A percentile compares a stretch with the other conserved stretches of the same genome.
Conservation (phyloP, 805 yeast genomes). For the Wilhelminamyces savonicus region DNA sequence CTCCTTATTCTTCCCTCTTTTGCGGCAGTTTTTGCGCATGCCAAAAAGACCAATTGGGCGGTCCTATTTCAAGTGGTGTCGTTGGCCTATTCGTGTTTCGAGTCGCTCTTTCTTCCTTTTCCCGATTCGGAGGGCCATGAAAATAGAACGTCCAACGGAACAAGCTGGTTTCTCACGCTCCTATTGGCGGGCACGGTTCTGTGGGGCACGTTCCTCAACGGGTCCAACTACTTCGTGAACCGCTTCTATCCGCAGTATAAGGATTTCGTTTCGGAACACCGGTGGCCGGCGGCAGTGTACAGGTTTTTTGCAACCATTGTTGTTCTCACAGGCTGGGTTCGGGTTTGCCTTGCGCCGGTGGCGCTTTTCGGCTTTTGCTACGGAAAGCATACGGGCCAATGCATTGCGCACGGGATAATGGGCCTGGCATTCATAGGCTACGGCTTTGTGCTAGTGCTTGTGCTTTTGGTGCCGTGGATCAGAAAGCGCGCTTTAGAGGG, state of each 20-base stretch:
- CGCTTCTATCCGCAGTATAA: slow-evolving; percentile 23
- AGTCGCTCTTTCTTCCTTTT: slow-evolving; percentile 51
- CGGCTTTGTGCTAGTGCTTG: slow-evolving; percentile 63
- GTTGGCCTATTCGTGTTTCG: slow-evolving; percentile 44
- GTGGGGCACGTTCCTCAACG: slow-evolving; percentile 50
- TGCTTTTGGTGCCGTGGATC: slow-evolving; percentile 72
- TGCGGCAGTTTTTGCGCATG: slow-evolving; percentile 48
- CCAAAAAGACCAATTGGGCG: slow-evolving; percentile 35
- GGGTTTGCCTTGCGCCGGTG: slow-evolving; percentile 73
- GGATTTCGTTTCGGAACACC: background rate
- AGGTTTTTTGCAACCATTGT: slow-evolving; percentile 41
- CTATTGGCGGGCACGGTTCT: slow-evolving; percentile 43
- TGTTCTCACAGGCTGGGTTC: slow-evolving; percentile 67
- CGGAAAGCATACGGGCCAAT: slow-evolving; percentile 81
- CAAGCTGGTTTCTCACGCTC: slow-evolving; percentile 55
- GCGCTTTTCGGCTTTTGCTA: slow-evolving; percentile 86
- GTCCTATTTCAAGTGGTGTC: slow-evolving; percentile 8
- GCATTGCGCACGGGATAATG: slow-evolving; percentile 96
- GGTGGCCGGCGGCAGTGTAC: slow-evolving; percentile 14
- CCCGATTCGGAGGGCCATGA: slow-evolving; percentile 63
- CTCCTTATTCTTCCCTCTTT: slow-evolving; percentile 53
- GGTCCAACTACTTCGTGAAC: slow-evolving; percentile 39
- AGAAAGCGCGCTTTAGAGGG: slow-evolving; percentile 34
- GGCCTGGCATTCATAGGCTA: slow-evolving; percentile 81
- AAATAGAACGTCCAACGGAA: slow-evolving; percentile 60